phyloP scores from a whole-genome alignment of 495 filamentous ascomycete genomes.

The Tuber aestivum region DNA sequence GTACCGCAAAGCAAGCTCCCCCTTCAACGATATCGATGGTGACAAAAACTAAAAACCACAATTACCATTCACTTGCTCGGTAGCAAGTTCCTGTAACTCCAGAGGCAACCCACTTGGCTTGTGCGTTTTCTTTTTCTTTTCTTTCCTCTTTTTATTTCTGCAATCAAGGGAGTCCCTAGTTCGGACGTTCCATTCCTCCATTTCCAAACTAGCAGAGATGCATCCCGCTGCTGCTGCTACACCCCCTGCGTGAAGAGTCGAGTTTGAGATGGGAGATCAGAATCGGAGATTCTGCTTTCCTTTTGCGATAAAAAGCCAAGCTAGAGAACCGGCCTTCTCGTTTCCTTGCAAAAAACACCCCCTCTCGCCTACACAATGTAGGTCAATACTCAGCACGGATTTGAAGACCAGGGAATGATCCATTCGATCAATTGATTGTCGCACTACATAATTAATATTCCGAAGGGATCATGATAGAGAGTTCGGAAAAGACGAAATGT shows the following conservation, averaged over 20 bases:
- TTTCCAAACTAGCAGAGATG: constrained; percentile 1
- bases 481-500: neutral
- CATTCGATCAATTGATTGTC: neutral
- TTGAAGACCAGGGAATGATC: neutral
- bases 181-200: neutral
- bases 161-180: neutral
- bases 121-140: neutral
- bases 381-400: neutral
- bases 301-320: neutral
- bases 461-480: neutral
- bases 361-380: neutral
- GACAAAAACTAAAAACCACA: neutral
- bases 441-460: neutral
- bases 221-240: neutral
- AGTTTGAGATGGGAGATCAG: neutral
- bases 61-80: neutral
- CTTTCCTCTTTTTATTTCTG: neutral
- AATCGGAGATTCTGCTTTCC: neutral
- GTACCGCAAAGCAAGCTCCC: neutral
- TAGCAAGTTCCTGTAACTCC: neutral
- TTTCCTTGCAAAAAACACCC: neutral
- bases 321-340: neutral
- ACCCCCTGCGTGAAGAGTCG: constrained; percentile 3
- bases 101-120: neutral
- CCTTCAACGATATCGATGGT: neutral